phyloP scores from a whole-genome alignment of 176 grass and related monocot species.

The Aechmea fasciata region DNA sequence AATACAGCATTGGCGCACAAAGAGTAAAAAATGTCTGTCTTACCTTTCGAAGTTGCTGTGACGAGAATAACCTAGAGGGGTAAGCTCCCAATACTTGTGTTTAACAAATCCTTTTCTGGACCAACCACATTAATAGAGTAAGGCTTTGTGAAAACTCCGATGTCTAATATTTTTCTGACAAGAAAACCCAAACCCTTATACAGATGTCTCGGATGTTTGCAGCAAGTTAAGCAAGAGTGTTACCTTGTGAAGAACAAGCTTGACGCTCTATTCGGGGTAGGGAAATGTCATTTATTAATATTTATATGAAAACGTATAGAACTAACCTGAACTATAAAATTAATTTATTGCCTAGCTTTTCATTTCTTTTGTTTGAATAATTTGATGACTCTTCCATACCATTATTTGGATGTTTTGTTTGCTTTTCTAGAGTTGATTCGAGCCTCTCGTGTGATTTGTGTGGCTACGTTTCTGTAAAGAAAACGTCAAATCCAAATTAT shows the following conservation, averaged over 20 bases:
- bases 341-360: too few species aligned
- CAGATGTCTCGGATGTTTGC: not conserved
- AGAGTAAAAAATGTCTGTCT: slow-evolving; percentile 8
- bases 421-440: too few species aligned
- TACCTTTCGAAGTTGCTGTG: not conserved
- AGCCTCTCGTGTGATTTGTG: too few species aligned
- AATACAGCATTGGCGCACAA: not conserved
- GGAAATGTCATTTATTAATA: not conserved
- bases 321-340: not conserved
- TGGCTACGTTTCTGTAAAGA: too few species aligned
- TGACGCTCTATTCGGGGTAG: slow-evolving; percentile 2
- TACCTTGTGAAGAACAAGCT: slow-evolving; percentile 1
- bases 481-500: too few species aligned
- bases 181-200: not conserved
- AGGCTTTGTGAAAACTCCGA: not conserved
- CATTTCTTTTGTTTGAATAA: too few species aligned
- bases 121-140: too few species aligned
- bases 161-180: not conserved
- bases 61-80: not conserved
- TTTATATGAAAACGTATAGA: not conserved
- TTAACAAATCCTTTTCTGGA: not conserved
- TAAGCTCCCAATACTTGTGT: not conserved
- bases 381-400: too few species aligned
- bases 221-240: slow-evolving; percentile 6
- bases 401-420: too few species aligned